phyloP scores from a whole-genome alignment of 305 asterid genomes.

The Fraxinus paxiana region DNA sequence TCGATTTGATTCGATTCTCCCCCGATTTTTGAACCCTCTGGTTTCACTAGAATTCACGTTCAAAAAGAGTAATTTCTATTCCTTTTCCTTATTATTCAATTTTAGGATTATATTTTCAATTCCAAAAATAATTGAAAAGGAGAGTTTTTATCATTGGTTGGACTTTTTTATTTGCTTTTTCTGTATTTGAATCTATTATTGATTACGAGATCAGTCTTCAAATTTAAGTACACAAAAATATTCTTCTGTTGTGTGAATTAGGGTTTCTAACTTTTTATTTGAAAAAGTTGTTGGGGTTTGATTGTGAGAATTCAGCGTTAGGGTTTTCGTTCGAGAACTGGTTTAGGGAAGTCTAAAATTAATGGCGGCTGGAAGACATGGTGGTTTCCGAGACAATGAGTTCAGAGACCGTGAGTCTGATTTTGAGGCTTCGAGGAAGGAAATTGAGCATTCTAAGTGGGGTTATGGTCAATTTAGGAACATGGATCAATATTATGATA shows the following conservation, averaged over 20 bases:
- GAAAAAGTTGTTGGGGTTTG: not conserved
- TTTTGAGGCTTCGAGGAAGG: slow-evolving; percentile 44
- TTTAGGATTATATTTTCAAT: not conserved
- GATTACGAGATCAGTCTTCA: not conserved
- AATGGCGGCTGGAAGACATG: slow-evolving; percentile 80
- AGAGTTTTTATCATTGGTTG: not conserved
- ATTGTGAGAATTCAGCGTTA: not conserved
- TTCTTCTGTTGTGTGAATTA: not conserved
- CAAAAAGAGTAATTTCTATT: not conserved
- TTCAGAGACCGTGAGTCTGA: slow-evolving; percentile 58
- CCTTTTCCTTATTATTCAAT: not conserved
- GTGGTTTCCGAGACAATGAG: slow-evolving; percentile 58
- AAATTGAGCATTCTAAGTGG: slow-evolving; percentile 38
- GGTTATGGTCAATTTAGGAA: slow-evolving; percentile 44
- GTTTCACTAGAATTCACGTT: not conserved
- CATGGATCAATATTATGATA: slow-evolving; percentile 27
- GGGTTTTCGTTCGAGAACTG: not conserved
- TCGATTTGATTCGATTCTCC: not conserved
- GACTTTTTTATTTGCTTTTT: not conserved
- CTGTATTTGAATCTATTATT: not conserved
- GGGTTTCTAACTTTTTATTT: not conserved
- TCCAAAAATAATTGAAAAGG: not conserved
- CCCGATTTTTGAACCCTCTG: not conserved
- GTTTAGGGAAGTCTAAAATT: not conserved
- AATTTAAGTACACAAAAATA: not conserved